These are phyloP conservation scores for Alectoria sarmentosa DNA, from an alignment of 495 filamentous ascomycete genomes.

Conservation along the genomic window DNA sequence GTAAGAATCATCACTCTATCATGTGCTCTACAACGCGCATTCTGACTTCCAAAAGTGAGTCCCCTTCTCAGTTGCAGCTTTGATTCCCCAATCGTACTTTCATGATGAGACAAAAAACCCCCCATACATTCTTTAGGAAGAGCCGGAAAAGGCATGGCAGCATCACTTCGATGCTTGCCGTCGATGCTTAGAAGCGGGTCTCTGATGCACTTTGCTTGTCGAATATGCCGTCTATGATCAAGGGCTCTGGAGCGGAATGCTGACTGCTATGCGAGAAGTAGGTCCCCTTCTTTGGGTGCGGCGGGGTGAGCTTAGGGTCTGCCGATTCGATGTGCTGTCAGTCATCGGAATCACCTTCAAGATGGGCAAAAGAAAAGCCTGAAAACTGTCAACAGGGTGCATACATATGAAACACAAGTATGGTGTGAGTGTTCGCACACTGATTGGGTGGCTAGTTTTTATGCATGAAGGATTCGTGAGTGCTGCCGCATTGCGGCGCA, in stretches of 20 bases:
- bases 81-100: background rate
- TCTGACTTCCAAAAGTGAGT: background rate
- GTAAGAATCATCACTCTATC: too few relatives aligned
- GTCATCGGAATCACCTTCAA: too few relatives aligned
- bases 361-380: too few relatives aligned
- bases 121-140: constrained; percentile 28
- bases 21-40: background rate
- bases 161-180: constrained; percentile 17
- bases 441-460: too few relatives aligned
- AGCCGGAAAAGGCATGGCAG: constrained; percentile 30
- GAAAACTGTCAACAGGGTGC: too few relatives aligned
- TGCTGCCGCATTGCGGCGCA: background rate
- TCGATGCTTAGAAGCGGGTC: constrained; percentile 29
- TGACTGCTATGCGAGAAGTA: background rate
- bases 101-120: constrained; percentile 25
- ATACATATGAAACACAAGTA: too few relatives aligned
- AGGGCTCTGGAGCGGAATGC: background rate
- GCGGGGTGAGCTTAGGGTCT: background rate
- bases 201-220: constrained; percentile 18
- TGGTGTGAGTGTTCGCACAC: background rate
- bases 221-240: background rate
- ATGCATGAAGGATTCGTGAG: background rate
- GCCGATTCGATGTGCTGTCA: too few relatives aligned
- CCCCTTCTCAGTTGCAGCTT: background rate
- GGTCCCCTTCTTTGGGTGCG: too few relatives aligned